Evolutionary conservation across 441 rosid species (phyloP).

Genomic region (Erysimum pusillum): DNA sequence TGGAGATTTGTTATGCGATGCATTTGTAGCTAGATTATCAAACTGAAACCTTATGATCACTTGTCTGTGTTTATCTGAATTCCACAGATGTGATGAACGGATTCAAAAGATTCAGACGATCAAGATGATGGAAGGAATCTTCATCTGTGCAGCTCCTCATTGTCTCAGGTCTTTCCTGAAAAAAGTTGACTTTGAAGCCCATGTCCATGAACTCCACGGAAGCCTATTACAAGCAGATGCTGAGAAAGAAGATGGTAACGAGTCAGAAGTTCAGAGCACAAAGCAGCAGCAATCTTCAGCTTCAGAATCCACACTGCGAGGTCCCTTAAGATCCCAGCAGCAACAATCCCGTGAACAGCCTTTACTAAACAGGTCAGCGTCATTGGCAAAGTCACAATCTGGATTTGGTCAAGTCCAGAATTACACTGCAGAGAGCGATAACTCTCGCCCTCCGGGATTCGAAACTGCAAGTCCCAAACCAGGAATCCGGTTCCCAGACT

Average conservation of each 20-base stretch:
- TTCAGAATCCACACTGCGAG: conserved; percentile 78
- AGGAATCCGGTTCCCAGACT: conserved; percentile 63
- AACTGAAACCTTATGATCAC: neutral
- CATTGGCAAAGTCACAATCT: conserved; percentile 59
- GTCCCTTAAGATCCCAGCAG: conserved; percentile 67
- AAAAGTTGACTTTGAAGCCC: conserved; percentile 78
- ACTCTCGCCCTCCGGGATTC: conserved; percentile 67
- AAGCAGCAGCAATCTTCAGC: conserved; percentile 66
- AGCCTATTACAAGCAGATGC: conserved; percentile 70
- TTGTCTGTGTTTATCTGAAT: neutral
- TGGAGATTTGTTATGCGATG: neutral
- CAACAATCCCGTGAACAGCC: conserved; percentile 69
- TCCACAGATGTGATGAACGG: conserved; percentile 84
- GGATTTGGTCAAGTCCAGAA: conserved; percentile 67
- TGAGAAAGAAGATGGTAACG: conserved; percentile 74
- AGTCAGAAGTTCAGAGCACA: conserved; percentile 66
- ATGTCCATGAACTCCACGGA: conserved; percentile 71
- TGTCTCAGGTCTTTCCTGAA: conserved; percentile 91
- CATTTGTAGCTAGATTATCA: neutral
- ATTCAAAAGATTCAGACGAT: conserved; percentile 95
- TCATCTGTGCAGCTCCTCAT: conserved; percentile 97
- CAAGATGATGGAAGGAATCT: conserved; percentile 95
- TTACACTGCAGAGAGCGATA: conserved; percentile 58
- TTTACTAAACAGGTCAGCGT: conserved; percentile 58
- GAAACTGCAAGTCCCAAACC: conserved; percentile 69